Percentiles rank a stretch among this genome's conserved stretches.
These are phyloP conservation scores for Chaetoceros tenuissimus DNA, from an alignment of 108 stramenopile species.

Conservation along the genomic window DNA sequence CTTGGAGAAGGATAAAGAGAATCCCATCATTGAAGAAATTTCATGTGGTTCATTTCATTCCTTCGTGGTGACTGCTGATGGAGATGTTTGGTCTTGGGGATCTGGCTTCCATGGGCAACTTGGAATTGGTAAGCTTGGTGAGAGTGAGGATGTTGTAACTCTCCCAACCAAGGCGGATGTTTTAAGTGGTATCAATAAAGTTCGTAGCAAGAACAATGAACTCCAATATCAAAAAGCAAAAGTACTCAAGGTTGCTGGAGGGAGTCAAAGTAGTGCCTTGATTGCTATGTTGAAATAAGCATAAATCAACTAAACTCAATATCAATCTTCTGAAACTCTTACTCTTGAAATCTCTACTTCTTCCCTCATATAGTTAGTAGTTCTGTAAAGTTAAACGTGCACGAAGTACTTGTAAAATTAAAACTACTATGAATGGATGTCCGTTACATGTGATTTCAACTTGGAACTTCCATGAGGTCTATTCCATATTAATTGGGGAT, in stretches of 20 bases:
- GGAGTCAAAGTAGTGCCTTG: constrained; percentile 47
- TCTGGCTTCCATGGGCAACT: constrained; percentile 50
- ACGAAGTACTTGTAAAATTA: no score
- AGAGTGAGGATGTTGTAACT: constrained; percentile 3
- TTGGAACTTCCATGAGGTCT: no score
- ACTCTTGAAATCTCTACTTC: no score
- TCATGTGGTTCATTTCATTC: constrained; percentile 55
- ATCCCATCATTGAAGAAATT: constrained; percentile 27
- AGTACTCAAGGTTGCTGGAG: constrained; percentile 34
- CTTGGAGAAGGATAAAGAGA: constrained; percentile 4
- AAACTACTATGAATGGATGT: no score
- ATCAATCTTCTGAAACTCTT: no score
- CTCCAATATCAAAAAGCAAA: constrained; percentile 3
- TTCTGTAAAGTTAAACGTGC: no score
- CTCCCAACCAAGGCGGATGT: background rate
- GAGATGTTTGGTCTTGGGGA: constrained; percentile 90
- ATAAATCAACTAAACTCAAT: no score
- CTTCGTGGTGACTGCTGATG: constrained; percentile 50
- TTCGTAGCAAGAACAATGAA: background rate
- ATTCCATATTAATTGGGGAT: no score
- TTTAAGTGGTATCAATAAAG: background rate
- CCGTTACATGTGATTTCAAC: no score
- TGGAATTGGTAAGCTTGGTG: constrained; percentile 38
- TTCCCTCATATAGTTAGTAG: no score
- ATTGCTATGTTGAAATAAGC: no score